Evolutionary conservation across 176 grass and related monocot genomes (phyloP).

Genomic region (Carex pumila): DNA sequence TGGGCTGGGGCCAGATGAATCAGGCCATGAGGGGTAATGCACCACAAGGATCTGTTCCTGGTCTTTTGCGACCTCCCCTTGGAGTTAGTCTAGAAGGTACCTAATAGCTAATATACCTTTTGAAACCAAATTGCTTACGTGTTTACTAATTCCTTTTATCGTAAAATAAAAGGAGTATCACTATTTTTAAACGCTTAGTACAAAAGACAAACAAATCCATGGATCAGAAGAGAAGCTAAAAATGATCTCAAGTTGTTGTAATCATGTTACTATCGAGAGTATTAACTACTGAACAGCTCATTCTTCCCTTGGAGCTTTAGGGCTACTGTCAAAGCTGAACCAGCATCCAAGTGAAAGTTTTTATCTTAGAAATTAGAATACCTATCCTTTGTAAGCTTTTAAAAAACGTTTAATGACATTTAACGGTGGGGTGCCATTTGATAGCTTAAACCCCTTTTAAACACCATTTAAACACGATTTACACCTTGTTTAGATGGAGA

Average conservation of each 20-base stretch:
- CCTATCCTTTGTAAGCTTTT: no score
- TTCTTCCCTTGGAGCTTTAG: not conserved
- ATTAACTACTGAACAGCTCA: not conserved
- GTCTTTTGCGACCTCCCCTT: conserved; percentile 38
- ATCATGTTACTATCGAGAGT: not conserved
- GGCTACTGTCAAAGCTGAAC: not conserved
- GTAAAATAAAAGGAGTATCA: not conserved
- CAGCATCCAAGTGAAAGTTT: not conserved
- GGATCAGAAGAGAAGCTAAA: not conserved
- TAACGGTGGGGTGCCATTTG: no score
- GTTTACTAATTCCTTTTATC: not conserved
- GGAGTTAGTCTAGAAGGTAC: conserved; percentile 56
- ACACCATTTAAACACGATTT: no score
- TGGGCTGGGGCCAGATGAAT: conserved; percentile 70
- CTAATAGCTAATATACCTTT: not conserved
- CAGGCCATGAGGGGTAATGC: conserved; percentile 43
- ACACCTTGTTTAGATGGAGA: no score
- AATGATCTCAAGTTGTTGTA: not conserved
- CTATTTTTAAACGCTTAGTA: not conserved
- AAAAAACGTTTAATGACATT: no score
- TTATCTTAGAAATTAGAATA: not conserved
- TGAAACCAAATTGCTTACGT: not conserved
- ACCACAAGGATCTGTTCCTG: conserved; percentile 58
- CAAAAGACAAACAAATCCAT: not conserved
- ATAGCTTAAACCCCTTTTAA: no score